Conservation (phyloP, 805 yeast genomes). For the Nadsonia fulvescens region DNA sequence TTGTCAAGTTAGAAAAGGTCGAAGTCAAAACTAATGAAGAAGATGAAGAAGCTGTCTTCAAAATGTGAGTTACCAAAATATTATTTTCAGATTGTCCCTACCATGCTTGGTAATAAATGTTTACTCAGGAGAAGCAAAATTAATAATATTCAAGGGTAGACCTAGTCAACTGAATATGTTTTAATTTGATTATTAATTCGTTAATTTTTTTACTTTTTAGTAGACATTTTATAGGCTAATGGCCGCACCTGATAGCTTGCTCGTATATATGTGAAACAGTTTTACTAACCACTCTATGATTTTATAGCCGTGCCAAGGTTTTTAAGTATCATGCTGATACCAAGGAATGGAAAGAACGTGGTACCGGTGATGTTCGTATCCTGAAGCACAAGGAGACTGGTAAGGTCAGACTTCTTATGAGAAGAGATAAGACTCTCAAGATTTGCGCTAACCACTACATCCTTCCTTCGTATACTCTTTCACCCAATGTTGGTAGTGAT, state of each 20-base stretch:
- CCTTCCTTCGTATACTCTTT: constrained; percentile 56
- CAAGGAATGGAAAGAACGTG: constrained; percentile 98
- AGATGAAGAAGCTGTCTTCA: constrained; percentile 63
- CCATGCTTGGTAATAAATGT: no score
- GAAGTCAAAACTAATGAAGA: constrained; percentile 94
- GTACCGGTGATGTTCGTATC: constrained; percentile 95
- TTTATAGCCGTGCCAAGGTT: constrained; percentile 56
- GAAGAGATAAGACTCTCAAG: constrained; percentile 97
- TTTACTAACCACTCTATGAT: no score
- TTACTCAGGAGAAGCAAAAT: no score
- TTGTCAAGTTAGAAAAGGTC: constrained; percentile 86
- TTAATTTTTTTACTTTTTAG: constrained; percentile 1
- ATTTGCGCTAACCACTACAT: constrained; percentile 93
- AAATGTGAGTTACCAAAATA: constrained; percentile 37
- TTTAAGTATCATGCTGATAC: constrained; percentile 73
- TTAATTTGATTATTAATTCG: constrained; percentile 1
- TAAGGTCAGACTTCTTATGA: constrained; percentile 86
- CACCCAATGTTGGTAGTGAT: constrained; percentile 90
- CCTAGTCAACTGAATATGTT: constrained; percentile 1
- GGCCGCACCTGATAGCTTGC: no score
- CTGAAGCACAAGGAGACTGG: constrained; percentile 69
- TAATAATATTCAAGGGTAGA: no score
- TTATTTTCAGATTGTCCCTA: no score
- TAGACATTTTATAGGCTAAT: no score
- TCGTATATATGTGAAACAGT: no score